Evolutionary conservation across 148 eudicot species (phyloP), one percentile per base, ranked within the genome.

Genomic region (Nyssa sinensis): DNA sequence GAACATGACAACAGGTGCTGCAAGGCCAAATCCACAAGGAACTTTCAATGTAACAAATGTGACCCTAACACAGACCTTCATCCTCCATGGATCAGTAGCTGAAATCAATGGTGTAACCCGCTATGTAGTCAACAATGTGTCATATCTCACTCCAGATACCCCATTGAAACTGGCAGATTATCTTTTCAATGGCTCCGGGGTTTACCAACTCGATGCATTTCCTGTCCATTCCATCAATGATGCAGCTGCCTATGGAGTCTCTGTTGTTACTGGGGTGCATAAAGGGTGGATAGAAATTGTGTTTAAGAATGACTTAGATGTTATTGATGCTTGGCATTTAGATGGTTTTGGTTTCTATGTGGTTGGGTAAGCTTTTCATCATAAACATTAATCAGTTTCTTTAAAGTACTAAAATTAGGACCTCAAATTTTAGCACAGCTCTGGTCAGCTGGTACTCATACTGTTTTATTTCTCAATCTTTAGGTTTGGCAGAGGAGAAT

Each of bases 11-110:
- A 27, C 85, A 2, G 83, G 88, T 24, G 88, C 85, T 55, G 83
- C 88, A 57, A 79, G 88, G 70, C 88, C 88, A 19, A 82, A 85
- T 37, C 85, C 85, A 51, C 88, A 82, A 77, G 88, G 88, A 21
- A 73, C 83, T 3, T 85, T 81, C 64, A 82, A 82, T 31, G 75
- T 79, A 10, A 13, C 79, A 1, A 82, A 80, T 39, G 77, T 81
- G 51, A 82, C 78, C 19, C 12, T 79, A 57, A 17, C 79, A n/a
- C 79, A 82, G 63, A 82, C 85, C 34, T 79, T 85, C 28, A 23
- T 77, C 28, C 83, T 85, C n/a, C 75, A 77, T 1, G 81, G 81
- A 57, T 69, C 78, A 31, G 3, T 7, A n/a, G 70, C 72, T 33
- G 32, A 70, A 1, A 79, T 82, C 27, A 35, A 65, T 17, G 76